Evolutionary conservation across 129 eudicot species (phyloP).

Genomic region (Smallanthus sonchifolius): DNA sequence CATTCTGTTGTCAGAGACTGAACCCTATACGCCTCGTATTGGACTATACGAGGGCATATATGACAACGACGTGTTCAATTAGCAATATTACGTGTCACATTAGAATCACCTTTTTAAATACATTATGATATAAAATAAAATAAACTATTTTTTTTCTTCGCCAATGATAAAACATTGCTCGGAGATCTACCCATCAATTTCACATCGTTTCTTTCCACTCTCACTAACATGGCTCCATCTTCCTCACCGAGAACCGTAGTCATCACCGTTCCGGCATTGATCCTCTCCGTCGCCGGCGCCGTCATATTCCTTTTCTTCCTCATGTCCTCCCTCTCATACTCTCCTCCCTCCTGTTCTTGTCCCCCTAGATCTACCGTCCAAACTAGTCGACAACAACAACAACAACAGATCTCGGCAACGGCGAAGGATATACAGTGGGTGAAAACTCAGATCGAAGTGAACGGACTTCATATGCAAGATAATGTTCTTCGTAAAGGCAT

Average conservation of each 20-base stretch:
- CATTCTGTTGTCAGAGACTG: too few relatives aligned
- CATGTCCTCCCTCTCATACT: conserved; percentile 36
- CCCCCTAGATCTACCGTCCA: conserved; percentile 22
- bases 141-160: too few relatives aligned
- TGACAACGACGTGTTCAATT: too few relatives aligned
- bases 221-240: conserved; percentile 44
- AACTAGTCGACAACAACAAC: conserved; percentile 21
- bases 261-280: conserved; percentile 63
- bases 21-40: too few relatives aligned
- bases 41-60: too few relatives aligned
- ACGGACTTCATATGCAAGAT: conserved; percentile 82
- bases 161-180: background rate
- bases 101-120: too few relatives aligned
- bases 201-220: conserved; percentile 9
- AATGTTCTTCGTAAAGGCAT: conserved; percentile 93
- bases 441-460: conserved; percentile 57
- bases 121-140: too few relatives aligned
- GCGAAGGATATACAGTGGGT: conserved; percentile 76
- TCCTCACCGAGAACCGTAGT: conserved; percentile 52
- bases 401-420: conserved; percentile 52
- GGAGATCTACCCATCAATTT: background rate
- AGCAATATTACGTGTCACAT: too few relatives aligned
- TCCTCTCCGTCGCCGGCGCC: conserved; percentile 56
- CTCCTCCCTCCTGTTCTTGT: conserved; percentile 52
- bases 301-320: conserved; percentile 62